Percentiles rank a stretch among this genome's conserved stretches.
phyloP scores from a whole-genome alignment of 2,329 filamentous ascomycete genomes.

The Rutstroemia sydowiana region DNA sequence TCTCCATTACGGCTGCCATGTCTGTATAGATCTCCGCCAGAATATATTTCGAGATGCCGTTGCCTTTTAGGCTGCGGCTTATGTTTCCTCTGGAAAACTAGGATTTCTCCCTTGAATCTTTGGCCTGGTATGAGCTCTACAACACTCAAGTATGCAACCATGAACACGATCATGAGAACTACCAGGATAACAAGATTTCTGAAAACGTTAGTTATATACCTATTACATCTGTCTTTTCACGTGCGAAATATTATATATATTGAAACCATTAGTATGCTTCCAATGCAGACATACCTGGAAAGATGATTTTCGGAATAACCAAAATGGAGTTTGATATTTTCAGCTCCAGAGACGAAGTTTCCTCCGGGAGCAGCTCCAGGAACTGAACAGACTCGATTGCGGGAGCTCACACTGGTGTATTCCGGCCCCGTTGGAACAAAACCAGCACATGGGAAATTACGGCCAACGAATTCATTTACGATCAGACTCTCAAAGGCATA shows the following conservation, averaged over 20 bases:
- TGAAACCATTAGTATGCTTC: neutral
- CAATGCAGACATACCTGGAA: constrained; percentile 42
- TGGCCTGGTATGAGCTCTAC: constrained; percentile 56
- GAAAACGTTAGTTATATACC: neutral
- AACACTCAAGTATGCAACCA: constrained; percentile 52
- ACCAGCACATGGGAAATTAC: constrained; percentile 18
- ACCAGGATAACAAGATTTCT: constrained; percentile 61
- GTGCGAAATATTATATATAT: neutral
- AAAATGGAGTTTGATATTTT: constrained; percentile 48
- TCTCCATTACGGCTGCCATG: neutral
- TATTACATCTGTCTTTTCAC: neutral
- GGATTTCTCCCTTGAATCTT: constrained; percentile 69
- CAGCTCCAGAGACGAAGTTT: constrained; percentile 39
- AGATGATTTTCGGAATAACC: constrained; percentile 50
- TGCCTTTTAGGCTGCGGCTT: constrained; percentile 27
- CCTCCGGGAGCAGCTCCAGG: constrained; percentile 51
- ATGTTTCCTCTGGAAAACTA: constrained; percentile 67
- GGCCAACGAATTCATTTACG: constrained; percentile 66
- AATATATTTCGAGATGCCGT: constrained; percentile 7
- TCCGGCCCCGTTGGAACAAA: constrained; percentile 17
- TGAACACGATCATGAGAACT: constrained; percentile 56
- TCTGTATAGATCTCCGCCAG: constrained; percentile 13
- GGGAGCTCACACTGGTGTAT: constrained; percentile 13
- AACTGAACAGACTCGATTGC: constrained; percentile 43
- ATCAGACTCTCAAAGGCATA: constrained; percentile 78